Evolutionary conservation across 2,329 filamentous ascomycete species (phyloP).

Genomic region (Esteya vermicola): DNA sequence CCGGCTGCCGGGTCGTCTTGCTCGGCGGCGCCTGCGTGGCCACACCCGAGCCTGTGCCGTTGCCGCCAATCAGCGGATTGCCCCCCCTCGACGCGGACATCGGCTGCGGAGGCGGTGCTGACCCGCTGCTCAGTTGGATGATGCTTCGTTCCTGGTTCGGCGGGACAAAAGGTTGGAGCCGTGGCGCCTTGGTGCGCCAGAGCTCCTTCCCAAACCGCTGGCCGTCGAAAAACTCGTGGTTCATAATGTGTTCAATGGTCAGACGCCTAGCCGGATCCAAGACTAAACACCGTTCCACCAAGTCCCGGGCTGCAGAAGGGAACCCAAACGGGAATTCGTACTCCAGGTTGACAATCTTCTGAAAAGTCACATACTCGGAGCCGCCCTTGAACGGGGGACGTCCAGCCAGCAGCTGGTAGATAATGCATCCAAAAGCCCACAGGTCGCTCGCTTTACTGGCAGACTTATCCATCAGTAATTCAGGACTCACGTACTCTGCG

Average conservation of each 20-base stretch:
- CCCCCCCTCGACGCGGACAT: constrained; percentile 16
- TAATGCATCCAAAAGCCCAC: constrained; percentile 97
- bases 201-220: constrained; percentile 69
- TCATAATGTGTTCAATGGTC: constrained; percentile 91
- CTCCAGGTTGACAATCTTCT: constrained; percentile 90
- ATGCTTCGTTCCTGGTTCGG: constrained; percentile 58
- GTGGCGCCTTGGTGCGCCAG: constrained; percentile 82
- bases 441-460: constrained; percentile 95
- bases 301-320: constrained; percentile 68
- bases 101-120: constrained; percentile 15
- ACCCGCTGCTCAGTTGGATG: constrained; percentile 59
- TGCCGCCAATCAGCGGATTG: neutral
- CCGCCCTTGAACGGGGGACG: constrained; percentile 90
- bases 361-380: constrained; percentile 94
- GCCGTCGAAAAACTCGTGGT: constrained; percentile 88
- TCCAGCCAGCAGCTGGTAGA: constrained; percentile 93
- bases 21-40: neutral
- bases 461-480: constrained; percentile 91
- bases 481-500: constrained; percentile 94
- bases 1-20: constrained; percentile 38
- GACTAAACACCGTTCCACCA: constrained; percentile 82
- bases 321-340: constrained; percentile 90
- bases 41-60: neutral
- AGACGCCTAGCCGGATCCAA: constrained; percentile 73
- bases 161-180: constrained; percentile 71